These are phyloP conservation scores for Adenanthera pavonina DNA, from an alignment of 306 rosid genomes.

Conservation along the genomic window DNA sequence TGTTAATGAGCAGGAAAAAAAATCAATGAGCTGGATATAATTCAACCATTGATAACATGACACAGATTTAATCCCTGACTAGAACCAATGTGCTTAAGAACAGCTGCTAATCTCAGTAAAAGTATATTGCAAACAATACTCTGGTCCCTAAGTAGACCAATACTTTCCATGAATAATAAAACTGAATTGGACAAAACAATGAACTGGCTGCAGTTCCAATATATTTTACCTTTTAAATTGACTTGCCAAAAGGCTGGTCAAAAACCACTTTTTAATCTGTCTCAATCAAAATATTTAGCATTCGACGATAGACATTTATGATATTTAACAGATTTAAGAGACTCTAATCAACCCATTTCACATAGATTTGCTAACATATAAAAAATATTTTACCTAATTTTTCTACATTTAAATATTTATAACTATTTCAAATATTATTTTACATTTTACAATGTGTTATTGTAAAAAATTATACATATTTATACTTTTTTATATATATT, in stretches of 20 bases:
- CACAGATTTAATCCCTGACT: not conserved
- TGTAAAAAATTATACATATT: not conserved
- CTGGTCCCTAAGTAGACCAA: not conserved
- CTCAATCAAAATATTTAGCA: not conserved
- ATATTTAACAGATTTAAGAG: not conserved
- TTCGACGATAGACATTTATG: not conserved
- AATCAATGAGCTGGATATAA: slow-evolving; percentile 22
- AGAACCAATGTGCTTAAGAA: not conserved
- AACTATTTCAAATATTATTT: not conserved
- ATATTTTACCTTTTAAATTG: not conserved
- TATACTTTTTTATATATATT: not conserved
- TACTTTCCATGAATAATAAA: not conserved
- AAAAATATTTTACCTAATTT: no score
- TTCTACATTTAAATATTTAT: not conserved
- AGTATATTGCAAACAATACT: slow-evolving; percentile 4
- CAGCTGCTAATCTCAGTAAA: slow-evolving; percentile 13
- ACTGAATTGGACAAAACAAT: not conserved
- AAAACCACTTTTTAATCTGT: not conserved
- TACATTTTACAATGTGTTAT: not conserved
- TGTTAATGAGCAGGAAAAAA: slow-evolving; percentile 43
- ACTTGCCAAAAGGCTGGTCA: not conserved
- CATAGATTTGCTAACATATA: no score
- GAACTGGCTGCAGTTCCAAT: not conserved
- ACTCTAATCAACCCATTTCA: not conserved
- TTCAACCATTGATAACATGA: not conserved